phyloP scores from a whole-genome alignment of 2,329 filamentous ascomycete genomes.

The Cladophialophora exuberans region DNA sequence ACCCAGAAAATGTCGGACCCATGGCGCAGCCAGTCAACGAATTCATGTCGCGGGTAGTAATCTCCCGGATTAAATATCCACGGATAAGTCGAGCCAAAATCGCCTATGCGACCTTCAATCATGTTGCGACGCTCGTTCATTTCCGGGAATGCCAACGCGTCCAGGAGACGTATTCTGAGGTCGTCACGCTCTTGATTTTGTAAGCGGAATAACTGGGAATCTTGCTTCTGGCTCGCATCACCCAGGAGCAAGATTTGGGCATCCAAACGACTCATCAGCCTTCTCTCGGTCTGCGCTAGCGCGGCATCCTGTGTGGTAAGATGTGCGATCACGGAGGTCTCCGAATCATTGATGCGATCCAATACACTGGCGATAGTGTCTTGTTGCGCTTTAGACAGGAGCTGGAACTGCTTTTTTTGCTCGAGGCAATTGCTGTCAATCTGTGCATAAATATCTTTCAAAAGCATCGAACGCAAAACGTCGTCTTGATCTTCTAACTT shows the following conservation, averaged over 20 bases:
- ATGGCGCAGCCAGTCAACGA: slow-evolving; percentile 12
- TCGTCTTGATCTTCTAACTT: slow-evolving; percentile 13
- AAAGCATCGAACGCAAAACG: slow-evolving; percentile 3
- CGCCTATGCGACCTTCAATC: slow-evolving; percentile 11
- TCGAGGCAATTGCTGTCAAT: no score
- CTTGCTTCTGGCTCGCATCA: background rate
- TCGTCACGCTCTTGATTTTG: background rate
- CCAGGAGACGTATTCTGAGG: slow-evolving; percentile 4
- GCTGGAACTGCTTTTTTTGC: background rate
- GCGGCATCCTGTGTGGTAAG: background rate
- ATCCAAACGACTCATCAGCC: background rate
- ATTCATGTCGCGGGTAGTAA: background rate
- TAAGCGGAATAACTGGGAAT: background rate
- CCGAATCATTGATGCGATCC: slow-evolving; percentile 1
- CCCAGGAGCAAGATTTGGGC: background rate
- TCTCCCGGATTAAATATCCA: slow-evolving; percentile 7
- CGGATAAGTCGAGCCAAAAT: slow-evolving; percentile 15
- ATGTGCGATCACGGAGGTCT: background rate
- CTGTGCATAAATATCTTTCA: slow-evolving; percentile 20
- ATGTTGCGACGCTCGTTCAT: slow-evolving; percentile 21
- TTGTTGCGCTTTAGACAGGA: slow-evolving; percentile 7
- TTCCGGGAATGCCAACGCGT: slow-evolving; percentile 17
- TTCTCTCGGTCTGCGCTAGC: background rate
- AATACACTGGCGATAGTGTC: slow-evolving; percentile 1
- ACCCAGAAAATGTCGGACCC: slow-evolving; percentile 27